Conservation (phyloP, 176 grass and related monocot genomes). For the Alloteropsis semialata region DNA sequence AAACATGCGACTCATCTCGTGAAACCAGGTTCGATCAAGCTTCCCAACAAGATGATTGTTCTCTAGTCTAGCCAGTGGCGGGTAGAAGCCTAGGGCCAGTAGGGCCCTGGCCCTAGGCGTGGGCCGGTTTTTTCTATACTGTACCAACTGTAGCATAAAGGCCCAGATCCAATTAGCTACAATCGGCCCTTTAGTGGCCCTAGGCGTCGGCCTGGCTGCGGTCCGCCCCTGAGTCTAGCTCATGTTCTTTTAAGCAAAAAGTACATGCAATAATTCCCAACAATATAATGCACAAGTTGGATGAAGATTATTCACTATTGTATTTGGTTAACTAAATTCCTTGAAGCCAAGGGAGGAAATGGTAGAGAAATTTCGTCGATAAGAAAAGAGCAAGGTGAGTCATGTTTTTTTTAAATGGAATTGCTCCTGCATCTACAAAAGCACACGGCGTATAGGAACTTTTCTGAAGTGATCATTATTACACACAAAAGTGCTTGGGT, state of each 20-base stretch:
- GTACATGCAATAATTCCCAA: not conserved
- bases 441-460: too few species aligned
- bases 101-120: too few species aligned
- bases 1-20: conserved; percentile 9
- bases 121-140: too few species aligned
- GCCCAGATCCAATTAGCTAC: too few species aligned
- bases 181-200: too few species aligned
- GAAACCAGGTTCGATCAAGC: not conserved
- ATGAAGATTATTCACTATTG: not conserved
- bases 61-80: too few species aligned
- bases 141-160: too few species aligned
- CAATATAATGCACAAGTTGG: not conserved
- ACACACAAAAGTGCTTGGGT: not conserved
- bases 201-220: too few species aligned
- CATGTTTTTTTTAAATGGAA: not conserved
- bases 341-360: not conserved
- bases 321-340: not conserved
- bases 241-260: not conserved
- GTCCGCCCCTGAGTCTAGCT: too few species aligned
- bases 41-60: not conserved
- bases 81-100: too few species aligned
- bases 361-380: not conserved
- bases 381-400: not conserved
- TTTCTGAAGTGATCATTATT: not conserved
- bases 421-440: not conserved